Evolutionary conservation across 768 basidiomycete species (phyloP), one percentile per base, ranked within the genome.

Genomic region (Saitozyma sp.): DNA sequence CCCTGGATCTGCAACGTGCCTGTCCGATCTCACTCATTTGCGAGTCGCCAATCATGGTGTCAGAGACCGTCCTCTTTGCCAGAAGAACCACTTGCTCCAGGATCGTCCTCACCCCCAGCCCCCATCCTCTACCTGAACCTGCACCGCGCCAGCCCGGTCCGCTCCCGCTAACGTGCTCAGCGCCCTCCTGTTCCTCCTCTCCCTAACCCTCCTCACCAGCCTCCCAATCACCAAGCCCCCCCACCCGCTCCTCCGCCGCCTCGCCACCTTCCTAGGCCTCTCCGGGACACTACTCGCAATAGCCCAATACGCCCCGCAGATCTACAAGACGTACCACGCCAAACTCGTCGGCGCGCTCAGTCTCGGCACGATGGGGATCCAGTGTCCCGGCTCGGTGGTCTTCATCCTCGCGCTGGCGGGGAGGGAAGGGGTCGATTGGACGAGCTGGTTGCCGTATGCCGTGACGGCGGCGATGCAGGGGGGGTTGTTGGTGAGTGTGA

Each of bases 341-440:
- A 89, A 87, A 72, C 84, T 95, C 11, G 93, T 98, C 9, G 95
- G 95, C 3, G 92, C 92, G 0, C 82, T 98, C 14, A 93, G 91
- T 73, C 90, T 99, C 60, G 89, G 89, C 0, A 97, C 92, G 87
- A 97, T 99, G 95, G 81, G 86, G 53, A 90, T 99, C 14, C 95
- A 98, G 79, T 91, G 86, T 11, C 93, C 93, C 3, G 94, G 93
- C 4, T 88, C 90, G 1, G 81, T 90, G 3, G 75, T 91, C n/a
- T 94, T 97, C 88, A 89, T 91, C 7, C 65, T 88, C 5, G 90
- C 76, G 58, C 54, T 80, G 50, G 70, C 68, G 0, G 54, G 74
- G 9, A 61, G 81, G 42, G 73, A 73, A 9, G 79, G 79, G 0
- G 79, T 79, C 19, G 71, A 80, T 62, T 81, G 78, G 76, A 79